These are phyloP conservation scores for Debaryomyces singareniensis DNA, from an alignment of 1,139 yeast species.

Conservation along the genomic window DNA sequence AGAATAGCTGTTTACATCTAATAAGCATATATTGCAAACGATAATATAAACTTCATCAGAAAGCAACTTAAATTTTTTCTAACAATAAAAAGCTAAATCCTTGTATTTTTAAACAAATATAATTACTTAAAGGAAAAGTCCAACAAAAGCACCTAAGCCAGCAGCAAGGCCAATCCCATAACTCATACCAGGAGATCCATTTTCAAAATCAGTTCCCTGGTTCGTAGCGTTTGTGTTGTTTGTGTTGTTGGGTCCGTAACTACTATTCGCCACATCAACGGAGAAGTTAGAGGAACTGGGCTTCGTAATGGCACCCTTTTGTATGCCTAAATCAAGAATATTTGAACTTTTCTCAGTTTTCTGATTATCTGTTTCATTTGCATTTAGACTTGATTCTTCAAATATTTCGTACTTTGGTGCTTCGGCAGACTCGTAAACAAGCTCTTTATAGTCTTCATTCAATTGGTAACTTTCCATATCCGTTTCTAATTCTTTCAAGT, in stretches of 20 bases:
- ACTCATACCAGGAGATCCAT: slow-evolving; percentile 9
- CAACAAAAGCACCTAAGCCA: slow-evolving; percentile 15
- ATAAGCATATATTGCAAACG: neutral
- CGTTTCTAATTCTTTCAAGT: slow-evolving; percentile 12
- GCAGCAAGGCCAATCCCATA: slow-evolving; percentile 11
- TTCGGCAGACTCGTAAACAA: slow-evolving; percentile 6
- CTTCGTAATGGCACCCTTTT: slow-evolving; percentile 1
- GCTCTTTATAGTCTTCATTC: slow-evolving; percentile 12
- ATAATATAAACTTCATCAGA: neutral
- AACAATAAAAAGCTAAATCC: neutral
- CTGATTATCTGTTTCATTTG: too few species aligned
- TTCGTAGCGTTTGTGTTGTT: slow-evolving; percentile 3
- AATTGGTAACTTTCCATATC: slow-evolving; percentile 11
- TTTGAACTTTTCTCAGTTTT: too few species aligned
- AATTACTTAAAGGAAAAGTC: slow-evolving; percentile 14
- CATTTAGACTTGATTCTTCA: too few species aligned
- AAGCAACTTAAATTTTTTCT: too few species aligned
- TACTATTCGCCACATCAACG: slow-evolving; percentile 1
- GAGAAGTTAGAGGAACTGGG: slow-evolving; percentile 1
- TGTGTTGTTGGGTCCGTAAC: slow-evolving; percentile 6
- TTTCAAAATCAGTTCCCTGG: slow-evolving; percentile 10
- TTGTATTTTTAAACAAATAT: neutral
- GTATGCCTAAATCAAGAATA: too few species aligned
- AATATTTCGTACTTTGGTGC: neutral
- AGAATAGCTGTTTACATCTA: slow-evolving; percentile 3